phyloP scores from a whole-genome alignment of 768 basidiomycete genomes.

The Gyrodon lividus region DNA sequence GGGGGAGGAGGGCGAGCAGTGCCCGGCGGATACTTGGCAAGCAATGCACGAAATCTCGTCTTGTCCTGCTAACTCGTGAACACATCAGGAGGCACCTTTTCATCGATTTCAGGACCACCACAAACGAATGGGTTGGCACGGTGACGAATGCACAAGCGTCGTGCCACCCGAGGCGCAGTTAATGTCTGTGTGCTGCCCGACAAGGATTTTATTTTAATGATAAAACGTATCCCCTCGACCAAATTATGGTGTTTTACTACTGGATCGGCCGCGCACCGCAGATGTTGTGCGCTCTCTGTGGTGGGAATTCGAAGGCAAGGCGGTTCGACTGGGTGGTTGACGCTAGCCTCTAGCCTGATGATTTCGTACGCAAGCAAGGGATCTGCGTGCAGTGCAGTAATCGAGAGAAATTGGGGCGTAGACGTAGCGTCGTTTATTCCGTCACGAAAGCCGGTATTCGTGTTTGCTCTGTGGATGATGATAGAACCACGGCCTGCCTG shows the following conservation, averaged over 20 bases:
- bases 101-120: neutral
- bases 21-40: neutral
- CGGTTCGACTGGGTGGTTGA: neutral
- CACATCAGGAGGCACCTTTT: neutral
- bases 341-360: neutral
- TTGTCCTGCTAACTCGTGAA: neutral
- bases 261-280: neutral
- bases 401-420: neutral
- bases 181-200: neutral
- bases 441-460: too few species aligned
- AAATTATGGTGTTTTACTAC: neutral
- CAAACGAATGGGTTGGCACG: neutral
- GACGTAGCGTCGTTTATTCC: too few species aligned
- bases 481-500: too few species aligned
- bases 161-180: neutral
- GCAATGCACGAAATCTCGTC: neutral
- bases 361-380: neutral
- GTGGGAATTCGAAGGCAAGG: neutral
- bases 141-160: neutral
- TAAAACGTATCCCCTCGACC: neutral
- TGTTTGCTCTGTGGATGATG: too few species aligned
- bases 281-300: neutral
- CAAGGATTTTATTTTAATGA: neutral
- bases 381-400: neutral
- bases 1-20: neutral